phyloP scores from a whole-genome alignment of 768 basidiomycete species.

The Cystobasidium onofrii region DNA sequence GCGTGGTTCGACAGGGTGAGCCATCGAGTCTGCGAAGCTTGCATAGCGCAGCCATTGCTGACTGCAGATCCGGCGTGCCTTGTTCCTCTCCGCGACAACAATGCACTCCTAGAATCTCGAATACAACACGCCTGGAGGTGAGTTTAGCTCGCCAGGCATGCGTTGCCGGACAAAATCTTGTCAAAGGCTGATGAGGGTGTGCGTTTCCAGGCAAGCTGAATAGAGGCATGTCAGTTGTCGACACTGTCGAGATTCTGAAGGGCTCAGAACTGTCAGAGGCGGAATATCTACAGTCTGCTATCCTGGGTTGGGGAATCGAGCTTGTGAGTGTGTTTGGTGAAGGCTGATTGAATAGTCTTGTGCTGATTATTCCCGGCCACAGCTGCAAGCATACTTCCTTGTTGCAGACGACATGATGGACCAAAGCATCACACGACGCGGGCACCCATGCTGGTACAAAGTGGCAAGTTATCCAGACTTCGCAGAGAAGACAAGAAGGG shows the following conservation, averaged over 20 bases:
- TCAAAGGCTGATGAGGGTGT: background rate
- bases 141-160: background rate
- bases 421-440: constrained; percentile 77
- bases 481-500: no score
- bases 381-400: constrained; percentile 97
- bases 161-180: background rate
- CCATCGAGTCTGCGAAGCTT: constrained; percentile 32
- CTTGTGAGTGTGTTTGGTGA: constrained; percentile 51
- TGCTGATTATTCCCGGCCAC: background rate
- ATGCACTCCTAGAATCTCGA: constrained; percentile 59
- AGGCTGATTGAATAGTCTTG: no score
- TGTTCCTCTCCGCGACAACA: constrained; percentile 29
- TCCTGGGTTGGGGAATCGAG: constrained; percentile 93
- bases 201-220: constrained; percentile 72
- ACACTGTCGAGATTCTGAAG: constrained; percentile 79
- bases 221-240: constrained; percentile 89
- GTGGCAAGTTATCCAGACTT: constrained; percentile 45
- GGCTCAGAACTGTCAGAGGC: constrained; percentile 63
- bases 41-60: background rate
- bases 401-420: constrained; percentile 99
- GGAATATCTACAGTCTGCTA: constrained; percentile 78
- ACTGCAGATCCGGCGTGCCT: background rate
- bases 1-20: constrained; percentile 76
- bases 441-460: constrained; percentile 91
- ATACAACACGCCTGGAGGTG: constrained; percentile 79